Conservation (phyloP, 139 green algal species). For the Diplosphaera chodatii region DNA sequence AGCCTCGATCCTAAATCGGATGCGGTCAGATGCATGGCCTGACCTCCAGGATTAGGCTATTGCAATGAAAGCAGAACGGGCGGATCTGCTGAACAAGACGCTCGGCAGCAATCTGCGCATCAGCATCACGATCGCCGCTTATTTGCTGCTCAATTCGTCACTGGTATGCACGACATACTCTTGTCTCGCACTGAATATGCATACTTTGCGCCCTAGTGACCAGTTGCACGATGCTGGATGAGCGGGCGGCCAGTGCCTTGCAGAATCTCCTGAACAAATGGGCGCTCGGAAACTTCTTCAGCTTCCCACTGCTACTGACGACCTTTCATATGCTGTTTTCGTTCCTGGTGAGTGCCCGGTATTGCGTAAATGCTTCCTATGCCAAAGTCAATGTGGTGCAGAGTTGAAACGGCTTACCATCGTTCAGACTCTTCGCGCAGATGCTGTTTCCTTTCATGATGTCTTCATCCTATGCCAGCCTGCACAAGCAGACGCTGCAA, state of each 20-base stretch:
- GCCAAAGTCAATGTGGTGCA: too few species aligned
- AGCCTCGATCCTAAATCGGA: too few species aligned
- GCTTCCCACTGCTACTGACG: conserved; percentile 53
- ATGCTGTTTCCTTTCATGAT: conserved; percentile 40
- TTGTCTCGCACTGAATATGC: too few species aligned
- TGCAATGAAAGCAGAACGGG: not conserved
- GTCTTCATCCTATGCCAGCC: conserved; percentile 7
- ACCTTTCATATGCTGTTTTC: conserved; percentile 50
- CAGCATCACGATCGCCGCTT: not conserved
- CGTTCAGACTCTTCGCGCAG: too few species aligned
- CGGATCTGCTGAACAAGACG: not conserved
- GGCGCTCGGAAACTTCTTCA: conserved; percentile 47
- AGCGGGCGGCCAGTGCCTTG: too few species aligned
- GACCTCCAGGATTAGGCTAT: not conserved
- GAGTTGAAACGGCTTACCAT: too few species aligned
- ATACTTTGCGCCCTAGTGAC: too few species aligned
- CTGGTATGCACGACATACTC: too few species aligned
- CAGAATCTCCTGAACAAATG: conserved; percentile 32
- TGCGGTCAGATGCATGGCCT: not conserved
- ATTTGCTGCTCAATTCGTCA: conserved; percentile 14
- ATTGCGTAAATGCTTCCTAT: too few species aligned
- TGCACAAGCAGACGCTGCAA: conserved; percentile 34
- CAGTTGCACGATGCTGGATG: too few species aligned
- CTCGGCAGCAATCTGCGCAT: not conserved
- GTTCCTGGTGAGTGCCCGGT: conserved; percentile 27